Evolutionary conservation across 1,284 basidiomycete species (phyloP), one percentile per base, ranked within the genome.

Genomic region (Microbotryum lychnidis-dioicae): DNA sequence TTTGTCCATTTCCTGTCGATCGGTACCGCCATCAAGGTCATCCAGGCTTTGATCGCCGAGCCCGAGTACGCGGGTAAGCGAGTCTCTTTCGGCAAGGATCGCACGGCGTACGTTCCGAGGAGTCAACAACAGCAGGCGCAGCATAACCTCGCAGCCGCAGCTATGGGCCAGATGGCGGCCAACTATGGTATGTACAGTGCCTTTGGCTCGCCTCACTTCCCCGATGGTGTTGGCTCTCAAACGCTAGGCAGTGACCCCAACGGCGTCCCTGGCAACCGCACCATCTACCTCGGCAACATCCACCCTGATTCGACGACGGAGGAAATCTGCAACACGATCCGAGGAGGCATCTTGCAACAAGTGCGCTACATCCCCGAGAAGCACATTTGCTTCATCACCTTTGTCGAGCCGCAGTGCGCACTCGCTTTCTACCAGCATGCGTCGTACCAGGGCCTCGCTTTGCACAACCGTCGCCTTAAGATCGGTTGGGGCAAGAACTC

Each of bases 1-100:
- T 97, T 97, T 74, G 89, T 97, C 47, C 92, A 97, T 77, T 97
- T 96, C 80, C 79, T 96, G 71, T 90, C 87, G 75, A 94, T 97
- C 74, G 83, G 86, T 16, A 84, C 87, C 47, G 92, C 92, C 37
- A 93, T 87, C 70, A 94, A 94, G 86, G 90, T 89, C 51, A 91
- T 96, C 51, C 86, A 87, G 70, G 87, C 87, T 7, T 81, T 97
- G 20, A 90, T 91, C 1, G 86, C 84, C 4, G 90, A 94, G 75
- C 86, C 87, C 4, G 83, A 82, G 1, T 97, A 91, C 89, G 86
- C 87, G n/a, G 90, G 88, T 70, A 92, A 91, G 75, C 85, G 91
- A 52, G 88, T 96, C 75, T 91, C 91, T 76, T 96, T 91, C 71
- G 92, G 92, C 73, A 94, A 94, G 77, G 68, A 71, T 54, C 59